phyloP scores from a whole-genome alignment of 179 eudicot species.

The Nepenthes alata region DNA sequence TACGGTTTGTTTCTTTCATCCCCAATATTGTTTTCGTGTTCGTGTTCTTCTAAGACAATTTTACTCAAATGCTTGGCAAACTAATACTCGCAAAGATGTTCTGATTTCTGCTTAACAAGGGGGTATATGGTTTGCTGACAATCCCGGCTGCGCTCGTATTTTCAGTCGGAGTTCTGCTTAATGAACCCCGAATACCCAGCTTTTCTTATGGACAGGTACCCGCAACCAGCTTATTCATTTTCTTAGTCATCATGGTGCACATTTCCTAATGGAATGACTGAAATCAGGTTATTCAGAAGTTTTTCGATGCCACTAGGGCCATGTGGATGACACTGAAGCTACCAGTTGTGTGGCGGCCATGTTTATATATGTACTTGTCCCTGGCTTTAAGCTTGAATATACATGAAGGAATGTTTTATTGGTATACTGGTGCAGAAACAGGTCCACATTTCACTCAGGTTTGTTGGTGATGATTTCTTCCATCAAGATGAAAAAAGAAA shows the following conservation, averaged over 20 bases:
- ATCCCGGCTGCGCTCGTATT: conserved; percentile 62
- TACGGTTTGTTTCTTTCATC: conserved; percentile 27
- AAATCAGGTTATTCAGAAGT: conserved; percentile 49
- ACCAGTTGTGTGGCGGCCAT: conserved; percentile 85
- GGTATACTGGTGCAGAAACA: conserved; percentile 62
- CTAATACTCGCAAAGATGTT: not conserved
- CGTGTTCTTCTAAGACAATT: not conserved
- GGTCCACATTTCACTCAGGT: conserved; percentile 91
- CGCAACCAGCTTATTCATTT: not conserved
- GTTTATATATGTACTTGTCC: conserved; percentile 76
- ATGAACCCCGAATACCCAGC: conserved; percentile 39
- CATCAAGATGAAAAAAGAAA: not conserved
- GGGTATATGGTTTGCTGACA: conserved; percentile 65
- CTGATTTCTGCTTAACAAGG: conserved; percentile 30
- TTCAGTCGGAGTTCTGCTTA: conserved; percentile 54
- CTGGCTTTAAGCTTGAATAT: conserved; percentile 57
- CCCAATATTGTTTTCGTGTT: not conserved
- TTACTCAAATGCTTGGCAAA: not conserved
- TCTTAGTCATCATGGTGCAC: not conserved
- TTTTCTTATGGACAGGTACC: conserved; percentile 58
- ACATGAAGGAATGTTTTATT: conserved; percentile 83
- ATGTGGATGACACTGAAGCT: conserved; percentile 72
- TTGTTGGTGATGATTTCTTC: conserved; percentile 2
- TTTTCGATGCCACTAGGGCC: conserved; percentile 45
- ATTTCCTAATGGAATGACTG: not conserved